Percentiles rank a stretch among this genome's conserved stretches.
Evolutionary conservation across 78 protist genomes (phyloP).

Genomic region (Dictyostelium brefeldianum): DNA sequence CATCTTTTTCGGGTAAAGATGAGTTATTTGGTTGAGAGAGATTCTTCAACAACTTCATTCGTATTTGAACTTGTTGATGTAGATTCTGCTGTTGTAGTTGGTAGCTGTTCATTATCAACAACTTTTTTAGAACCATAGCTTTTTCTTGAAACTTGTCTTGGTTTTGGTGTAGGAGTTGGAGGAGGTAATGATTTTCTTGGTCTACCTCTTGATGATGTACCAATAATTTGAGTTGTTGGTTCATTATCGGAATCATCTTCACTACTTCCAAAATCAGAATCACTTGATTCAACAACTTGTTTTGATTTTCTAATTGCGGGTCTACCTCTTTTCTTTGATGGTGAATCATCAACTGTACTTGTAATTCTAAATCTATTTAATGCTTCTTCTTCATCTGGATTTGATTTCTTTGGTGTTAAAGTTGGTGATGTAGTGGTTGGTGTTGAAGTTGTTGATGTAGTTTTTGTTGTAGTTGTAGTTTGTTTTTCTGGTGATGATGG

Average conservation of each 20-base stretch:
- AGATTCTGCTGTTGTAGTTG: not conserved
- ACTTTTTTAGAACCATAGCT: too few species aligned
- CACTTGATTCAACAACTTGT: not conserved
- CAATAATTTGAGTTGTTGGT: not conserved
- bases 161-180: too few species aligned
- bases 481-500: not conserved
- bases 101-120: not conserved
- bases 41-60: not conserved
- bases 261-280: not conserved
- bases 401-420: not conserved
- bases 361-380: slow-evolving; percentile 11
- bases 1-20: not conserved
- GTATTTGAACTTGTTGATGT: not conserved
- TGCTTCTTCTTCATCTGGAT: not conserved
- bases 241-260: not conserved
- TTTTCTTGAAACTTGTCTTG: too few species aligned
- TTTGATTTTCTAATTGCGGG: not conserved
- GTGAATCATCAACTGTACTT: not conserved
- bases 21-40: not conserved
- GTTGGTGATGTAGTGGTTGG: not conserved
- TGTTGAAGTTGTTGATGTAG: too few species aligned
- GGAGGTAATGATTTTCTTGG: too few species aligned
- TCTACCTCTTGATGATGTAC: too few species aligned
- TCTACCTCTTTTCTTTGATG: not conserved
- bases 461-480: too few species aligned